Base-by-base conservation (phyloP, 2,329 filamentous ascomycete genomes). In the Fusarium sulawesiense region DNA sequence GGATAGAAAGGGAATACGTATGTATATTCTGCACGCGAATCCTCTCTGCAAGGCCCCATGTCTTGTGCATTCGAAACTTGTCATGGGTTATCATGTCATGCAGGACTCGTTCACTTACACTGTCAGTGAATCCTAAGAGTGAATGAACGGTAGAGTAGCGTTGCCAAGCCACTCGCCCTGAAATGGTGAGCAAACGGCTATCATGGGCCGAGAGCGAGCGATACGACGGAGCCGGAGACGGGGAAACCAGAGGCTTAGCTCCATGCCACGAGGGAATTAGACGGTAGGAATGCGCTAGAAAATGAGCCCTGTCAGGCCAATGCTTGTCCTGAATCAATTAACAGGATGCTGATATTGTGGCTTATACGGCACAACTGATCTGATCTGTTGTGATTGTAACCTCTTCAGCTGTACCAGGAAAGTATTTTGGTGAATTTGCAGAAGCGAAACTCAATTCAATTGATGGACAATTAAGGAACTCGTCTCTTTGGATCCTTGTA, bases 131-230 rank as follows among this genome's bases (percentile, higher is more conserved):
- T 29, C 29, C 29, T 29, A 29, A 29, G 42, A 62, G 25, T 53
- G 25, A 30, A 30, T 30, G 29, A 30, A 30, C 12, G 29, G 29
- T 57, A 48, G 5, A 41, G 55, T 49, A 6, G 50, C 57, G 64
- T 45, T 58, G 68, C 60, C 56, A 67, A 73, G 71, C 71, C 68
- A 70, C 59, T 56, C 56, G 56, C 62, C 56, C 60, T 50, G 55
- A 54, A 42, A 44, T 45, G 37, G 27, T 60, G 48, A 53, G 60
- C 30, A 66, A 50, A 64, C 50, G 61, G 64, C 47, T 41, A 53
- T 42, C 23, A 53, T 42, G 34, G 34, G 34, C 70, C 64, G 70
- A 75, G 75, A 44, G 64, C 73, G 73, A 75, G 73, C 60, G 66
- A 75, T 75, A 75, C 73, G 73, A 73, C 42, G 48, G 30, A 25